Percentiles rank a stretch among this genome's conserved stretches.
Conservation (phyloP, 2,329 filamentous ascomycete species). For the Phaeosphaeria sp. region DNA sequence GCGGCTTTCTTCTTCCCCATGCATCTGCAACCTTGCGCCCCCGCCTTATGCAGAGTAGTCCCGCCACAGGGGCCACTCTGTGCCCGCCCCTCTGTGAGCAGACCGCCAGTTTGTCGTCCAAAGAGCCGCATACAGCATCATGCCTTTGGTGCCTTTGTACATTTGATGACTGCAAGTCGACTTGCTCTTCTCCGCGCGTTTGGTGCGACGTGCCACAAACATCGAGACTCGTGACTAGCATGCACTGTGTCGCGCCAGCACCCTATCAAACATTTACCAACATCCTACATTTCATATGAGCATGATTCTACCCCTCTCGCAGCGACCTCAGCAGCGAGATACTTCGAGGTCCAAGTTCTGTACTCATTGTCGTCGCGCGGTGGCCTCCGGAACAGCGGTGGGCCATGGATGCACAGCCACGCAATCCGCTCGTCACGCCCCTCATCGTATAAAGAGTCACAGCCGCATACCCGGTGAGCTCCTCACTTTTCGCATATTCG, state of each 20-base stretch:
- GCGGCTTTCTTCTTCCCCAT: conserved; percentile 3
- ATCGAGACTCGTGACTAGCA: not conserved
- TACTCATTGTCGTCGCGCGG: not conserved
- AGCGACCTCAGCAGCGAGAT: not conserved
- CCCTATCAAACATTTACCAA: not conserved
- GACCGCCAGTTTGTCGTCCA: conserved; percentile 15
- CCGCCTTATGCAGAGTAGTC: not conserved
- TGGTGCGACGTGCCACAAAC: not conserved
- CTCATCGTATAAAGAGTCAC: not conserved
- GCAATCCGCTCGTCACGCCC: not conserved
- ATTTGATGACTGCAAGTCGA: not conserved
- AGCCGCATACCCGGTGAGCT: conserved; percentile 7
- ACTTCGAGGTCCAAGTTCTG: not conserved
- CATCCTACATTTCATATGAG: not conserved
- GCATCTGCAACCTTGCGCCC: conserved; percentile 1
- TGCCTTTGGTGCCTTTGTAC: not conserved
- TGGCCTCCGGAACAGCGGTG: conserved; percentile 15
- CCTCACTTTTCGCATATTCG: not conserved
- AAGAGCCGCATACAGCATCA: not conserved
- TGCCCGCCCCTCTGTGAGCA: not conserved
- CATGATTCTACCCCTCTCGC: not conserved
- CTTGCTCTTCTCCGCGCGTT: not conserved
- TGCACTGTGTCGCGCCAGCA: not conserved
- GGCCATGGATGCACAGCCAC: conserved; percentile 7
- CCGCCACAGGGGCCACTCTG: not conserved